Evolutionary conservation across 2,329 filamentous ascomycete genomes (phyloP).

Genomic region (Fusarium nisikadoi): DNA sequence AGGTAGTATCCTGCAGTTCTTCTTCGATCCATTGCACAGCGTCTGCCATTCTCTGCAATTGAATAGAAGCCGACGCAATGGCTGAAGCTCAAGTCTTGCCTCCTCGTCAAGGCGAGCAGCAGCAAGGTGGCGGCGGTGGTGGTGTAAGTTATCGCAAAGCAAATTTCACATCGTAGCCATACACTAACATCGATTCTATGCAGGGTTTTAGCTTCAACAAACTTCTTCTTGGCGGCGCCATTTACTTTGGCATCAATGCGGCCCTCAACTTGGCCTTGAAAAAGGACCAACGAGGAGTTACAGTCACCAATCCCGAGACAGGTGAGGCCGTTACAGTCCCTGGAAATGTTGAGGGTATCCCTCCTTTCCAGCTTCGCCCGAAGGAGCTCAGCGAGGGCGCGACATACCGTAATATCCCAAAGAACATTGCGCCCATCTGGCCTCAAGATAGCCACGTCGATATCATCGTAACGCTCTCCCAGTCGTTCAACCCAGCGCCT

Average conservation of each 20-base stretch:
- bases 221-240: constrained; percentile 62
- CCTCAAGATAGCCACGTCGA: constrained; percentile 81
- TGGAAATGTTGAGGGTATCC: constrained; percentile 66
- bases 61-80: constrained; percentile 36
- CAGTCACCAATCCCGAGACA: constrained; percentile 59
- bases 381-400: constrained; percentile 68
- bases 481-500: constrained; percentile 74
- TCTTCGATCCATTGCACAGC: neutral
- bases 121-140: constrained; percentile 40
- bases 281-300: constrained; percentile 59
- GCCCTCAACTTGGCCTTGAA: constrained; percentile 64
- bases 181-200: constrained; percentile 18
- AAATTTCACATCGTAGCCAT: neutral
- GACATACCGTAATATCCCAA: constrained; percentile 72
- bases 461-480: constrained; percentile 84
- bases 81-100: constrained; percentile 42
- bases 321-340: constrained; percentile 65
- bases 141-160: constrained; percentile 43
- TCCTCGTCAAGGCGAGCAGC: constrained; percentile 41
- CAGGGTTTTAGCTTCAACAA: constrained; percentile 56
- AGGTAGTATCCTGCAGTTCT: constrained; percentile 10
- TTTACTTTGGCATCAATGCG: constrained; percentile 70
- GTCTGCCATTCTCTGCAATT: neutral
- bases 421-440: constrained; percentile 88
- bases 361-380: constrained; percentile 74